Evolutionary conservation across 371 early-diverging fungal genomes (phyloP), one percentile per base, ranked within the genome.

Genomic region (Zopfochytrium polystomum): DNA sequence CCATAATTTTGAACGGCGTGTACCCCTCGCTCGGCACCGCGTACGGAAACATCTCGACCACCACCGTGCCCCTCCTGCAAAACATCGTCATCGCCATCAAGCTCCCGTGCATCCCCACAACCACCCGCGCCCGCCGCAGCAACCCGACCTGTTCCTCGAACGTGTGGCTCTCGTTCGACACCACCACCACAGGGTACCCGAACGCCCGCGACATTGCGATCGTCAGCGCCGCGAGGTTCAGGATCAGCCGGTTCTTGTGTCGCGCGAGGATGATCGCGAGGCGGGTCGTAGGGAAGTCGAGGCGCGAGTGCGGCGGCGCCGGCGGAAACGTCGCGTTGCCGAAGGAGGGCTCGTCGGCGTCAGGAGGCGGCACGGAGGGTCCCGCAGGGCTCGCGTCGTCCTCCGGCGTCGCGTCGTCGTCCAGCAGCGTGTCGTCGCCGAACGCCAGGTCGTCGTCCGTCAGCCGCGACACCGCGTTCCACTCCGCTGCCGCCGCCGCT

Each of bases 101-200:
- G 13, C 61, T 60, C 2, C 81, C 81, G 55, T 80, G 81, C 81
- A 80, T 80, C 11, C 75, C 81, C 23, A 79, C 22, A 29, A 78
- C 72, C 5, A 80, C 65, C 34, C 69, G 47, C 9, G 81, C 75
- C 25, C 75, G 56, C 23, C 78, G 50, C 70, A 80, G 55, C 11
- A 74, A 56, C 2, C 33, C 20, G 32, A 80, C 58, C 52, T 76
- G 78, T 33, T 79, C 73, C 33, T 77, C 78, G 65, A 79, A 76
- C 1, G 63, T 29, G n/a, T 63, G 65, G 32, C 78, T 69, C 54
- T 80, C 80, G 52, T 70, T 79, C 18, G 73, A 23, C 32, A 80
- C 62, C 60, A 78, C 65, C 34, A 70, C 33, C 9, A 62, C 62
- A 27, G 68, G 49, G 29, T 60, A 32, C 31, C 58, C 58, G 43